Conservation (phyloP, 768 basidiomycete genomes). For the Daedaleopsis sinensis region DNA sequence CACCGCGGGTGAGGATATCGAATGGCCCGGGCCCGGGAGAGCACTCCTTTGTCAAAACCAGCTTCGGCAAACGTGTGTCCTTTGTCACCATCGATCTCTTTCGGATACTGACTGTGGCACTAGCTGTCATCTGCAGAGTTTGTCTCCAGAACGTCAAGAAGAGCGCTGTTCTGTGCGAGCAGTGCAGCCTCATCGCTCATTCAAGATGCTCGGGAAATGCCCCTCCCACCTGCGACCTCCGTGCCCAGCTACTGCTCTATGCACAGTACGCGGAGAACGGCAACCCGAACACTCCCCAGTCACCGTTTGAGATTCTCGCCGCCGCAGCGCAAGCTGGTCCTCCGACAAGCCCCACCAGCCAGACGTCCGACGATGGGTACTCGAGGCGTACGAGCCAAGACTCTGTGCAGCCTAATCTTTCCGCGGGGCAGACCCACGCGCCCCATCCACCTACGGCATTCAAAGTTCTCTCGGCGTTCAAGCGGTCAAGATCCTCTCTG, state of each 20-base stretch:
- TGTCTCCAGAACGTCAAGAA: conserved; percentile 83
- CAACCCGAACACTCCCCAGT: conserved; percentile 53
- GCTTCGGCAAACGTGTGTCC: conserved; percentile 86
- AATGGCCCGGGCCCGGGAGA: conserved; percentile 42
- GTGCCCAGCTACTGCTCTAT: conserved; percentile 76
- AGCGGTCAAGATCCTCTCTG: conserved; percentile 62
- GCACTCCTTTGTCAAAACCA: conserved; percentile 90
- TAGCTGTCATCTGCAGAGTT: conserved; percentile 87
- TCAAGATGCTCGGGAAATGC: conserved; percentile 73
- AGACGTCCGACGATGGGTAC: conserved; percentile 57
- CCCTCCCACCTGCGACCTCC: conserved; percentile 80
- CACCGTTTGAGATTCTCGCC: conserved; percentile 49
- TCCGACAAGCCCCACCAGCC: conserved; percentile 48
- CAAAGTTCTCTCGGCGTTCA: conserved; percentile 71
- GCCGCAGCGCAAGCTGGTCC: conserved; percentile 33
- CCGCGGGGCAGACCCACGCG: conserved; percentile 54
- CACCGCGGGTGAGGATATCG: conserved; percentile 24
- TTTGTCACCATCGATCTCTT: background rate
- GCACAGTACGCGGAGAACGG: conserved; percentile 78
- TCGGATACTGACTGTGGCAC: conserved; percentile 8
- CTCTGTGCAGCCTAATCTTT: conserved; percentile 33
- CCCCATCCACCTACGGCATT: conserved; percentile 59
- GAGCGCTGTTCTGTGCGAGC: conserved; percentile 83
- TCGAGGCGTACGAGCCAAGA: conserved; percentile 49
- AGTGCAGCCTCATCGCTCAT: conserved; percentile 90